phyloP scores from a whole-genome alignment of 805 yeast species.

The Komagataella pseudopastoris region DNA sequence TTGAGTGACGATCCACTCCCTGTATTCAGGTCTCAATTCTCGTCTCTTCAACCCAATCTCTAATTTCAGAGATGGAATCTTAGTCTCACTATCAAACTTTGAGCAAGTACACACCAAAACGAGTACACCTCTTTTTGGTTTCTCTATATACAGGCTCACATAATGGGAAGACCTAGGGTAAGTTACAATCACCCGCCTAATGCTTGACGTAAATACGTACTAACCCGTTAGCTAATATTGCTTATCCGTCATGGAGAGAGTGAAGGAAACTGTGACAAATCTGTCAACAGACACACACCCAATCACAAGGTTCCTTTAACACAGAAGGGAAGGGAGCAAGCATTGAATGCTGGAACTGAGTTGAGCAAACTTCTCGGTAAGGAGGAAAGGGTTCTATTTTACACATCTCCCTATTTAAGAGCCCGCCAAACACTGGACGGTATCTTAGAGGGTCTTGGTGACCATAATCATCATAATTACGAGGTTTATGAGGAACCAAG shows the following conservation, averaged over 20 bases:
- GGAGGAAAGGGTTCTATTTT: constrained; percentile 56
- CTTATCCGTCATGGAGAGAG: constrained; percentile 88
- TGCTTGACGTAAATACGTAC: neutral
- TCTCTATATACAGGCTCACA: neutral
- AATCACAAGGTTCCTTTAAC: constrained; percentile 76
- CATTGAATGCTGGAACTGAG: constrained; percentile 44
- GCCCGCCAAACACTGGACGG: constrained; percentile 77
- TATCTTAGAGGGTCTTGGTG: constrained; percentile 39
- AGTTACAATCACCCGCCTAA: neutral
- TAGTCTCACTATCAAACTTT: neutral
- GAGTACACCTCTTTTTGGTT: neutral
- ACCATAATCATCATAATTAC: constrained; percentile 25
- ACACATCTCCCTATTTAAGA: constrained; percentile 77
- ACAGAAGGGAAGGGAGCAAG: constrained; percentile 52
- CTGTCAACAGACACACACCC: constrained; percentile 64
- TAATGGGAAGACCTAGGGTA: neutral
- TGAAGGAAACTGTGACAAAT: constrained; percentile 79
- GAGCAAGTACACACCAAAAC: neutral
- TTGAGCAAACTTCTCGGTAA: constrained; percentile 24
- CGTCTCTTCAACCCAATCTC: neutral
- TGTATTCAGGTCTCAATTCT: neutral
- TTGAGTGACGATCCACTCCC: neutral
- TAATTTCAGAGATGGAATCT: neutral
- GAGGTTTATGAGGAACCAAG: constrained; percentile 77
- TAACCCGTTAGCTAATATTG: constrained; percentile 31